Evolutionary conservation across 2,329 filamentous ascomycete species (phyloP), one percentile per base, ranked within the genome.

Genomic region (Emmonsiellopsis sp.): DNA sequence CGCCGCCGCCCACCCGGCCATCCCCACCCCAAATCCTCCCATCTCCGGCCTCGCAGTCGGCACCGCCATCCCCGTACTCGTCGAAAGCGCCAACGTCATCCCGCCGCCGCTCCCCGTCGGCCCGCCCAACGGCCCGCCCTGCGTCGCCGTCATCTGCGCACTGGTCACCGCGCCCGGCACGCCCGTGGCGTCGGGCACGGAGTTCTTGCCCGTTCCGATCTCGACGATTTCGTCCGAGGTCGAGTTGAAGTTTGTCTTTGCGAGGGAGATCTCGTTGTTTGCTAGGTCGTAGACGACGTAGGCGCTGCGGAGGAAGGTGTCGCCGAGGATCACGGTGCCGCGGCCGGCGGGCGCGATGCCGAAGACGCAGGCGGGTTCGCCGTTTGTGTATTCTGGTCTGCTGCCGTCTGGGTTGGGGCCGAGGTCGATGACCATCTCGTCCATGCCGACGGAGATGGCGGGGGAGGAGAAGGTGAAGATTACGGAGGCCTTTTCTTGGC

Each of bases 261-360:
- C 86, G 34, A 89, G 69, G 1, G 82, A 84, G 58, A 89, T 83
- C 68, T 86, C 76, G 64, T 88, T 83, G 66, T 86, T 87, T 32
- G 75, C 80, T 21, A 88, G 73, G 64, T 89, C 85, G 64, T 87
- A 89, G 9, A 90, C 86, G 11, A 88, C 78, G 60, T 90, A 90
- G 0, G 86, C 86, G 37, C 83, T 85, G 47, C 86, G 77, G 52
- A 90, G 72, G 66, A 90, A 90, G 0, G 86, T 87, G 63, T 89
- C 86, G 13, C 86, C 86, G 32, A 90, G 71, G 2, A 88, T 80
- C 43, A 78, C 76, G n/a, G 78, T 77, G 33, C 76, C 73, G 1
- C 67, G 58, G 2, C 75, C 76, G 1, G 82, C 76, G 1, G 83
- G 81, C 2, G 79, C 75, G 57, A 89, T 78, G 53, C 85, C 86